Base-by-base conservation (phyloP, 176 grass and related monocot species). In the Ensete ventricosum region DNA sequence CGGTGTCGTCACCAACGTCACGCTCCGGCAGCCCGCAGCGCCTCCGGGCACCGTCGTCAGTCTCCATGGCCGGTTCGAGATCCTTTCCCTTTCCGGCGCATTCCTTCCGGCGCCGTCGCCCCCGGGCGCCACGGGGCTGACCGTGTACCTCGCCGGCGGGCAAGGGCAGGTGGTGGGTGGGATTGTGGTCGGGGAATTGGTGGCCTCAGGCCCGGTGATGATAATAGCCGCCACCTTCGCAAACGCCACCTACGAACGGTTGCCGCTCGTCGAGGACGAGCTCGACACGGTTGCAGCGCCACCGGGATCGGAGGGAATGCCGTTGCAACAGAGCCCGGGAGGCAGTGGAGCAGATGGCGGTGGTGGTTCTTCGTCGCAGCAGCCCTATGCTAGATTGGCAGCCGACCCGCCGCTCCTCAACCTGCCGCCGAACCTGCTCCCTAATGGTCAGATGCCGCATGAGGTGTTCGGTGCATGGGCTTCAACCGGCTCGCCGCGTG, bases 41-140 rank as follows among this genome's bases (percentile, higher is more conserved):
- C 89, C 86, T 1, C 83, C 81, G 0, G 85, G 85, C 1, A 74
- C 86, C 11, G 86, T 88, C 26, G 89, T 86, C 49, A 86, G 86
- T 17, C 86, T 92, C 19, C 89, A 86, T 24, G 89, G 89, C 70
- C 89, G 89, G 50, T 92, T 92, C 76, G 89, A 92, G 81, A 92
- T 92, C 77, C 83, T 92, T 17, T 88, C 89, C 53, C 80, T 92
- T n/a, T 88, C 89, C 1, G 89, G 89, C 29, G 86, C 89, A 21
- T 92, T 92, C 26, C 86, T 92, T 11, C 89, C 89, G 0, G 82
- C 86, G 13, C 89, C 86, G 0, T 92, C 85, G 72, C 89, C 78
- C 27, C 89, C 86, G 0, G 89, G 89, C 2, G 83, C 89, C 7
- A 88, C 83, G 0, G 89, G 86, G 26, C 80, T 92, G 53, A 84